Conservation (phyloP, 1,139 yeast species). For the Suhomyces anneliseae region DNA sequence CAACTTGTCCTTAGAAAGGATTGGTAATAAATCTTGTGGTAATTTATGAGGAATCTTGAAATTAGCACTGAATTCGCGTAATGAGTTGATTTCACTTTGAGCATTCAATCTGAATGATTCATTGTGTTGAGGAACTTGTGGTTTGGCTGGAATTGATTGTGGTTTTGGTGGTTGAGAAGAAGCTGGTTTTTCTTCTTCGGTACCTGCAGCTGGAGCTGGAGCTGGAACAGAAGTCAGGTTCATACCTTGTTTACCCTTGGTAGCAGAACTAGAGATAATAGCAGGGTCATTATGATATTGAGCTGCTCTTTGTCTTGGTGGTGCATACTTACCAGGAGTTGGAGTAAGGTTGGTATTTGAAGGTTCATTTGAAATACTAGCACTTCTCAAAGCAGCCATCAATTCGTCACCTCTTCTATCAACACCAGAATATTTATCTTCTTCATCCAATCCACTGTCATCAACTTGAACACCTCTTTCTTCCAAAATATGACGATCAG, state of each 20-base stretch:
- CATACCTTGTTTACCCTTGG: conserved; percentile 3
- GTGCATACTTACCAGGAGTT: conserved; percentile 46
- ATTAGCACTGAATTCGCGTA: conserved; percentile 78
- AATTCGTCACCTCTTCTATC: conserved; percentile 61
- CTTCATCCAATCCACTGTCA: conserved; percentile 90
- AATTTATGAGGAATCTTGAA: conserved; percentile 75
- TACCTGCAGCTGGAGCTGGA: conserved; percentile 1
- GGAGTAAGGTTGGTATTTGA: conserved; percentile 8
- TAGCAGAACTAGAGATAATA: conserved; percentile 57
- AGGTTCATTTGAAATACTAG: conserved; percentile 22
- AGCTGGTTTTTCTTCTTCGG: conserved; percentile 8
- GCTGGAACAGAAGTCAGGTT: background rate
- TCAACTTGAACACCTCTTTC: conserved; percentile 81
- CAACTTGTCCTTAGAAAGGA: conserved; percentile 63
- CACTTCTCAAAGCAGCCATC: conserved; percentile 56
- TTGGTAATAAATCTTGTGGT: conserved; percentile 77
- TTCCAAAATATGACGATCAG: conserved; percentile 82
- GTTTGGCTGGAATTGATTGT: conserved; percentile 37
- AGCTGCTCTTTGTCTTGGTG: conserved; percentile 68
- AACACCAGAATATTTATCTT: conserved; percentile 94
- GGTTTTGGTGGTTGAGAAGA: conserved; percentile 26
- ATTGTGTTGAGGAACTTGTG: conserved; percentile 27
- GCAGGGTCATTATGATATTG: conserved; percentile 76
- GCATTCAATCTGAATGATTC: conserved; percentile 53
- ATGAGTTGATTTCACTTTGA: conserved; percentile 72